Evolutionary conservation across 2,329 filamentous ascomycete genomes (phyloP), one percentile per base, ranked within the genome.

Genomic region (Pezicula neosporulosa): DNA sequence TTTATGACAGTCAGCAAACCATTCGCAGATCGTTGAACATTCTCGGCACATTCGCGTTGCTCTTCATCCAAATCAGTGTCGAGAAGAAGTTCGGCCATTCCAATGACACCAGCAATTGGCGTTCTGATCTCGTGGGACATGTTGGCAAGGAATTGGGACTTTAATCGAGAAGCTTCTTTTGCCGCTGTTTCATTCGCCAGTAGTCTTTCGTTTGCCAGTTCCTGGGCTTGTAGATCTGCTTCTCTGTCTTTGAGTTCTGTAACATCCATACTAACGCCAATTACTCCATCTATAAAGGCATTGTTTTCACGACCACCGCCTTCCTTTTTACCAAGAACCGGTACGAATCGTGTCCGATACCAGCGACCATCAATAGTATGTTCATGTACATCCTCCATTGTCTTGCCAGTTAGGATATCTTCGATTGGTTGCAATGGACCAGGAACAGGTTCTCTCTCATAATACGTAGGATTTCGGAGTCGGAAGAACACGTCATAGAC

Each of bases 1-100:
- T 96, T 95, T 68, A 96, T 95, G 38, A 96, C 87, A 0, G 89
- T 93, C 18, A 96, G 74, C 3, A 96, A 72, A 2, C 88, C 90
- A 56, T 93, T 91, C 0, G 87, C 89, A 6, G 87, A 92, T 47
- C 86, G 79, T 61, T 89, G 85, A 6, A 93, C 89, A 55, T 90
- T 90, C 58, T 90, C 86, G 3, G 87, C 85, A 55, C 83, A 89
- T 51, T 91, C 87, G 52, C 79, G 77, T 61, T 90, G 86, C 59
- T 91, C 87, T n/a, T 79, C 75, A 48, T 83, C 77, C 21, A 92
- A 69, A 15, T 81, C 70, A 63, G 84, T 87, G 55, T 89, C 86
- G 28, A 85, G 73, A 7, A 92, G 70, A 8, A 93, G 72, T 60
- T 92, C 87, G 1, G 85, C 82, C 87, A 91, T 91, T 21, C 88